Base-by-base conservation (phyloP, 2,329 filamentous ascomycete species). In the Alternaria solani region DNA sequence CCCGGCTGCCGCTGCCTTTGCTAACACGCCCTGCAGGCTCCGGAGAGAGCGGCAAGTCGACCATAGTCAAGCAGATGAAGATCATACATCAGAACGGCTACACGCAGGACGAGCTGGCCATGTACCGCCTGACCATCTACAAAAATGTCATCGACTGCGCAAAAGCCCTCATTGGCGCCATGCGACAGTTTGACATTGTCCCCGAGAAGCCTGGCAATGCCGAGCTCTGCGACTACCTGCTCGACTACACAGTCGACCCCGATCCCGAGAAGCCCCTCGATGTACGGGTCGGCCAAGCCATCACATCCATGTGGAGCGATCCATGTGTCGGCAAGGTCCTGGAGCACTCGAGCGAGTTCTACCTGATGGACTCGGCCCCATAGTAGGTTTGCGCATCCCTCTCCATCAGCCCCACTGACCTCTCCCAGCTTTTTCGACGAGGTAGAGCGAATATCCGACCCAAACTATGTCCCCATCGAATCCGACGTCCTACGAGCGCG, bases 1-100 rank as follows among this genome's bases (percentile, higher is more conserved):
- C n/a, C 41, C 28, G 48, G 47, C 25, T 5, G 42, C 52, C 25
- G 57, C 44, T 53, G 25, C 38, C 11, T 20, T 34, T 30, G 26
- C 75, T 79, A 77, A 78, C 71, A 43, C 43, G 54, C 57, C 32
- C 51, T 62, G 49, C 78, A 97, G 95, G 95, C 68, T 98, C 95
- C 67, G 95, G 95, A 68, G 95, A 99, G 83, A 98, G 94, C 81
- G 95, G 95, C 70, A 99, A 99, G 82, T 98, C 95, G 59, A 99
- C 95, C 9, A 98, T 99, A 73, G 95, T 99, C 70, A 99, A 99
- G 81, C 95, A 99, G 85, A 99, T 99, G 95, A 99, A 98, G 82
- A 99, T 99, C 72, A 98, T 99, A 75, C 95, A 99, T 77, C 91
- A 98, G 74, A 97, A 97, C 81, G 95, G 95, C 62, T 99, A 99